Conservation (phyloP, 2,329 filamentous ascomycete genomes). For the Verticillium zaregamsianum region DNA sequence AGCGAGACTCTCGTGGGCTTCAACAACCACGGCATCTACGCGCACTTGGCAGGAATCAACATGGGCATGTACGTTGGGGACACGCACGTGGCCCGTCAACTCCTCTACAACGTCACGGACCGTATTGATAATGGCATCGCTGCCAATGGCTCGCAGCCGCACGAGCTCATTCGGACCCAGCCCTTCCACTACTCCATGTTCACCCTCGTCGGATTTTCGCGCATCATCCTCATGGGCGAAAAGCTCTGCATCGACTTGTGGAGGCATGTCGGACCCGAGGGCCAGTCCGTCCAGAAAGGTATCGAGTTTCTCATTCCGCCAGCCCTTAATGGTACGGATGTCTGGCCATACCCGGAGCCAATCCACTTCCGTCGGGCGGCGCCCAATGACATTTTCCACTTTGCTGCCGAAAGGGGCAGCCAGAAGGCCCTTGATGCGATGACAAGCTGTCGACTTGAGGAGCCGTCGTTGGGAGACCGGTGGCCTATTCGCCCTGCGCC, state of each 20-base stretch:
- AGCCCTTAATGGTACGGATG: conserved; percentile 9
- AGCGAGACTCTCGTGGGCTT: conserved; percentile 1
- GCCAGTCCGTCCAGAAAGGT: conserved; percentile 16
- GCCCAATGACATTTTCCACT: neutral
- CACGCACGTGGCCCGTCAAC: conserved; percentile 6
- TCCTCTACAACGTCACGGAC: neutral
- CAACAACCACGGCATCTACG: conserved; percentile 21
- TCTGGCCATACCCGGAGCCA: conserved; percentile 17
- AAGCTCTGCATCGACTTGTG: conserved; percentile 18
- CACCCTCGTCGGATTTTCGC: conserved; percentile 15
- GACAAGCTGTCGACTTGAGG: neutral
- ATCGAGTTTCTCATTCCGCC: conserved; percentile 19
- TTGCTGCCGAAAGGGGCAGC: neutral
- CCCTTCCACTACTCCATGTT: conserved; percentile 19
- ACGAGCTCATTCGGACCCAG: conserved; percentile 20
- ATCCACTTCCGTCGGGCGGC: neutral
- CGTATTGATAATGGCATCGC: conserved; percentile 16
- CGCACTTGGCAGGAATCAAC: neutral
- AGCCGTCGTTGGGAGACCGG: neutral
- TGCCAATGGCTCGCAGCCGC: conserved; percentile 18
- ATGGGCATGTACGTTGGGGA: neutral
- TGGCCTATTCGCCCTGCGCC: neutral
- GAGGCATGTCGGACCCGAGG: conserved; percentile 14
- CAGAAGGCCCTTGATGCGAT: neutral
- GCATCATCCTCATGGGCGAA: conserved; percentile 13